Conservation (phyloP, 2,329 filamentous ascomycete genomes). For the Tolypocladium album region DNA sequence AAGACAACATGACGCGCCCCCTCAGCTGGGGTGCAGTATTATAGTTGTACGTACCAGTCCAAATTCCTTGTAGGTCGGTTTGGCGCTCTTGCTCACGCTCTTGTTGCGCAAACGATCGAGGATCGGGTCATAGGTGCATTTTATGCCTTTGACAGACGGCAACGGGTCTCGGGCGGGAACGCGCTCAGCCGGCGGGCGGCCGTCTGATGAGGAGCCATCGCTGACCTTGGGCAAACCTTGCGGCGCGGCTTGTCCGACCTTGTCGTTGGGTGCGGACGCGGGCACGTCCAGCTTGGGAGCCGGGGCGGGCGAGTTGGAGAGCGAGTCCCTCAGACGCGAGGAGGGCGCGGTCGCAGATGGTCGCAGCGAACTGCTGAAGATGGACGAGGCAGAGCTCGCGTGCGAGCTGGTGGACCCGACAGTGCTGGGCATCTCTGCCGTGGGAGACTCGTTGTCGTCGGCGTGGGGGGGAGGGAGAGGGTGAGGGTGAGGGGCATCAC, state of each 20-base stretch:
- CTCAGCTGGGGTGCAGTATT: constrained; percentile 27
- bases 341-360: constrained; percentile 29
- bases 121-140: constrained; percentile 51
- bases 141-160: constrained; percentile 43
- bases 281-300: constrained; percentile 44
- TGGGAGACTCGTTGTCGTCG: constrained; percentile 46
- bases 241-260: constrained; percentile 15
- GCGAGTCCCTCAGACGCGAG: constrained; percentile 38
- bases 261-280: constrained; percentile 36
- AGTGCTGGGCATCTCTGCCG: constrained; percentile 59
- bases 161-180: constrained; percentile 46
- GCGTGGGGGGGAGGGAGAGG: constrained; percentile 32
- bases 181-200: constrained; percentile 25
- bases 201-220: constrained; percentile 24
- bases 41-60: constrained; percentile 52
- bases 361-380: constrained; percentile 47
- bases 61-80: constrained; percentile 53
- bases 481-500: constrained; percentile 15
- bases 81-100: constrained; percentile 43
- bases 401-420: constrained; percentile 64
- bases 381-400: constrained; percentile 59
- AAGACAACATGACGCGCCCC: constrained; percentile 49
- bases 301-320: constrained; percentile 34
- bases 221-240: constrained; percentile 15
- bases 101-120: constrained; percentile 39